Evolutionary conservation across 2,329 filamentous ascomycete species (phyloP).

Genomic region (Penicillium sp.): DNA sequence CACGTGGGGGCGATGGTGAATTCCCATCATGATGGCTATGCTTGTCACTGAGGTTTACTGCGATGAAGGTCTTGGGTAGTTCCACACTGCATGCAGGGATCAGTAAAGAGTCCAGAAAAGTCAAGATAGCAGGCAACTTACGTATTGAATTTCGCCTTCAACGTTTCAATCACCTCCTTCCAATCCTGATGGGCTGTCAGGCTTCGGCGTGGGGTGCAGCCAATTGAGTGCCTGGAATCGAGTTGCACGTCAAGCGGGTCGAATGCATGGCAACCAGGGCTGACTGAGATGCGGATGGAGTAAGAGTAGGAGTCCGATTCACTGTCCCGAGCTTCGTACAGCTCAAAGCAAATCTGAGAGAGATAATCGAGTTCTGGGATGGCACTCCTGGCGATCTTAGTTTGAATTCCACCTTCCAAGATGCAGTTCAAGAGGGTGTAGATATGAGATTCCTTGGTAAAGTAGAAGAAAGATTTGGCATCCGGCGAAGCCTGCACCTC

Average conservation of each 20-base stretch:
- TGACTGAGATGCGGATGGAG: slow-evolving; percentile 93
- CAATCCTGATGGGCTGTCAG: slow-evolving; percentile 90
- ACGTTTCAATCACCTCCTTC: slow-evolving; percentile 94
- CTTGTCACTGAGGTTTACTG: slow-evolving; percentile 52
- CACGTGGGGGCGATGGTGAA: not conserved
- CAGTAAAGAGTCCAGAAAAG: not conserved
- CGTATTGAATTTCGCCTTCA: slow-evolving; percentile 93
- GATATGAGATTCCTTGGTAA: slow-evolving; percentile 98
- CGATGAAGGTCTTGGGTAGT: slow-evolving; percentile 51
- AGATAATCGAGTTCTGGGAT: slow-evolving; percentile 98
- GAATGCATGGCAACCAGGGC: slow-evolving; percentile 92
- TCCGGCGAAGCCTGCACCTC: slow-evolving; percentile 94
- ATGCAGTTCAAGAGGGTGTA: slow-evolving; percentile 98
- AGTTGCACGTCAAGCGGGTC: slow-evolving; percentile 95
- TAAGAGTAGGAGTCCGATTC: slow-evolving; percentile 80
- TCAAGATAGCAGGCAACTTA: slow-evolving; percentile 48
- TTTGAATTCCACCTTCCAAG: slow-evolving; percentile 91
- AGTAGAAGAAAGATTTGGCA: slow-evolving; percentile 96
- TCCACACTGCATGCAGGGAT: slow-evolving; percentile 41
- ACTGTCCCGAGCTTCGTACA: slow-evolving; percentile 90
- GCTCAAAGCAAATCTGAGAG: slow-evolving; percentile 94
- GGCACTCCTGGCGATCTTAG: slow-evolving; percentile 90
- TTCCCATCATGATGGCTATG: slow-evolving; percentile 31
- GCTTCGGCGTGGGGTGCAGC: slow-evolving; percentile 83
- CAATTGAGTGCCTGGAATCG: slow-evolving; percentile 94